Conservation (phyloP, 129 eudicot genomes). For the Artemisia annua region DNA sequence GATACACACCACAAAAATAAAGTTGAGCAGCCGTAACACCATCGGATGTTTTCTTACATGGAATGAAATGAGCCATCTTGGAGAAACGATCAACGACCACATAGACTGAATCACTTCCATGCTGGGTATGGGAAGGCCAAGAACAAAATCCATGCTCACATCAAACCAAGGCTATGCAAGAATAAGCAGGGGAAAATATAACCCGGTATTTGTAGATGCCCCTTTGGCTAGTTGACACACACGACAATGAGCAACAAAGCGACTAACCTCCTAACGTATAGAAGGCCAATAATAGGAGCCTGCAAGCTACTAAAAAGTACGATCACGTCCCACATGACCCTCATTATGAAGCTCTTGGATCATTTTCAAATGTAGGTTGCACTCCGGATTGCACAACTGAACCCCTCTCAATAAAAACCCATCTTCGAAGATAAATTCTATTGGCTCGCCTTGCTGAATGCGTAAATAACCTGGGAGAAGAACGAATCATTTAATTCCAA, state of each 20-base stretch:
- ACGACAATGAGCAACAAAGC: background rate
- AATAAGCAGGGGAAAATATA: background rate
- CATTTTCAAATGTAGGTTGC: constrained; percentile 10
- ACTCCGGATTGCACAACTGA: constrained; percentile 4
- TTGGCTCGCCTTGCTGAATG: background rate
- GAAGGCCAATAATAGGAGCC: background rate
- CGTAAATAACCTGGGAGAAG: background rate
- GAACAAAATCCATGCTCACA: no score
- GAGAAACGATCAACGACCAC: no score
- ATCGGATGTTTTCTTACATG: background rate
- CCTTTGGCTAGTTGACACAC: background rate
- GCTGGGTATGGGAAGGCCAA: no score
- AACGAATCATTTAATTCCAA: background rate
- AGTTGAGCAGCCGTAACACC: background rate
- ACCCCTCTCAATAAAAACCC: background rate
- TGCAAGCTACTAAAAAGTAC: background rate
- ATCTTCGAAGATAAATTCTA: no score
- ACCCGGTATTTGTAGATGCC: background rate
- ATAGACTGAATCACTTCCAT: no score
- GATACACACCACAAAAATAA: background rate
- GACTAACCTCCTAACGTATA: background rate
- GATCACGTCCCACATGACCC: background rate
- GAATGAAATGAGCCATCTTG: no score
- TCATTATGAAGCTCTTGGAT: background rate
- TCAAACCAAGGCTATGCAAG: background rate